Evolutionary conservation across 2,329 filamentous ascomycete genomes (phyloP).

Genomic region (Aureobasidium melanogenum): DNA sequence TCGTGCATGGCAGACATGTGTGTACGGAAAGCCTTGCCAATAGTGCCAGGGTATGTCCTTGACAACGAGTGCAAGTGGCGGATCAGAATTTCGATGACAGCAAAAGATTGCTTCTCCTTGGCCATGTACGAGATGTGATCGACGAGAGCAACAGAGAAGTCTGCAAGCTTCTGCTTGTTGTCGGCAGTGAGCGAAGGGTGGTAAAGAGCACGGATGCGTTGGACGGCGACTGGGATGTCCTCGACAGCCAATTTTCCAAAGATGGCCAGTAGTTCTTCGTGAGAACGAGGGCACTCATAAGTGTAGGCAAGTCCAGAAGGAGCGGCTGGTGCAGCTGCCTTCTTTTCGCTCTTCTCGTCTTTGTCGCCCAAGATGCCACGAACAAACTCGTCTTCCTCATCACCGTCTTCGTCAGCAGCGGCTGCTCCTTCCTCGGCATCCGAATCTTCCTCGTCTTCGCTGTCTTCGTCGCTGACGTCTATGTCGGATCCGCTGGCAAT

Average conservation of each 20-base stretch:
- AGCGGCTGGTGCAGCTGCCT: slow-evolving; percentile 27
- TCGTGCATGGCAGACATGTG: slow-evolving; percentile 53
- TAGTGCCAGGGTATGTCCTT: slow-evolving; percentile 71
- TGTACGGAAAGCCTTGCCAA: slow-evolving; percentile 68
- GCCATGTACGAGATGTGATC: slow-evolving; percentile 55
- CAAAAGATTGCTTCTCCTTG: slow-evolving; percentile 45
- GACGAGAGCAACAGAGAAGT: slow-evolving; percentile 58
- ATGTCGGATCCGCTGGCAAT: slow-evolving; percentile 65
- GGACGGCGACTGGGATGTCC: slow-evolving; percentile 69
- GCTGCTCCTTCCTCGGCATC: slow-evolving; percentile 25
- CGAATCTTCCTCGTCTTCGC: slow-evolving; percentile 27
- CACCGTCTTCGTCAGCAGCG: slow-evolving; percentile 21
- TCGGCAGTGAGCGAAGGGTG: slow-evolving; percentile 76
- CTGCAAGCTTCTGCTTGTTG: slow-evolving; percentile 75
- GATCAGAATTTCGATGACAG: slow-evolving; percentile 66
- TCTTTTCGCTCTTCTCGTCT: slow-evolving; percentile 16
- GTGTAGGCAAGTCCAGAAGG: slow-evolving; percentile 61
- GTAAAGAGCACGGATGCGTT: slow-evolving; percentile 84
- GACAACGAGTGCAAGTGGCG: slow-evolving; percentile 90
- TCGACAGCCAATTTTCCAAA: slow-evolving; percentile 50
- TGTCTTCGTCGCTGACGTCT: slow-evolving; percentile 21
- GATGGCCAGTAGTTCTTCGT: slow-evolving; percentile 62
- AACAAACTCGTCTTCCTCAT: slow-evolving; percentile 41
- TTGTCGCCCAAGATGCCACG: slow-evolving; percentile 31
- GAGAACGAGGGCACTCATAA: slow-evolving; percentile 73